A percentile compares a stretch with the other conserved stretches of the same genome.
Conservation (phyloP, 2,329 filamentous ascomycete species). For the Colletotrichum camelliae region DNA sequence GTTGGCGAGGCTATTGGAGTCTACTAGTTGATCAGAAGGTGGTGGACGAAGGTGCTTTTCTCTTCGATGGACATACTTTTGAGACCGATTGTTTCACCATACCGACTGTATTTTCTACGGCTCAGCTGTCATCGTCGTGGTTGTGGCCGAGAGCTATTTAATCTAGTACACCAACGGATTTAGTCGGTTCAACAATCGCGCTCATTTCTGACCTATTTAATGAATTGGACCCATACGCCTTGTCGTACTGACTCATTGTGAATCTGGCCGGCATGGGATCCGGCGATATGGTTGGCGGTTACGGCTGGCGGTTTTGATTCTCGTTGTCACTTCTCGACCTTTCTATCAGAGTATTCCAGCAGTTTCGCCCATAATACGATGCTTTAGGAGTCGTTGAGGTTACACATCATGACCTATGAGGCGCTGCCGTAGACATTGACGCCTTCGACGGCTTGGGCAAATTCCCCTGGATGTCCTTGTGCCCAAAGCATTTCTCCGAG, state of each 20-base stretch:
- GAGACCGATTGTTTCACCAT: background rate
- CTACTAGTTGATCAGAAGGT: constrained; percentile 27
- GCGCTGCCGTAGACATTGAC: no score
- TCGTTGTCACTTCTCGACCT: background rate
- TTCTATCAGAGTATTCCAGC: background rate
- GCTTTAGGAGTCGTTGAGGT: no score
- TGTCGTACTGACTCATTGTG: accelerated
- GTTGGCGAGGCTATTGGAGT: constrained; percentile 54
- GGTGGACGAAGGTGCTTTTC: background rate
- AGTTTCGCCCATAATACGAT: background rate
- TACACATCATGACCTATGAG: no score
- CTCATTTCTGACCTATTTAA: background rate
- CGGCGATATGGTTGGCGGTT: background rate
- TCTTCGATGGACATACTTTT: background rate
- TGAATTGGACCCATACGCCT: accelerated
- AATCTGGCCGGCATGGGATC: background rate
- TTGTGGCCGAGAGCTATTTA: background rate
- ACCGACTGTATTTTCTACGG: accelerated
- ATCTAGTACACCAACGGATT: background rate
- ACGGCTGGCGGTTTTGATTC: accelerated
- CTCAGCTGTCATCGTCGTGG: background rate
- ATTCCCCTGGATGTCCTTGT: no score
- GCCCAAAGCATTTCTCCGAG: no score
- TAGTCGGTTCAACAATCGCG: background rate
- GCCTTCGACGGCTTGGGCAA: accelerated